Base-by-base conservation (phyloP, 140 eudicot genomes). In the Stevia rebaudiana region DNA sequence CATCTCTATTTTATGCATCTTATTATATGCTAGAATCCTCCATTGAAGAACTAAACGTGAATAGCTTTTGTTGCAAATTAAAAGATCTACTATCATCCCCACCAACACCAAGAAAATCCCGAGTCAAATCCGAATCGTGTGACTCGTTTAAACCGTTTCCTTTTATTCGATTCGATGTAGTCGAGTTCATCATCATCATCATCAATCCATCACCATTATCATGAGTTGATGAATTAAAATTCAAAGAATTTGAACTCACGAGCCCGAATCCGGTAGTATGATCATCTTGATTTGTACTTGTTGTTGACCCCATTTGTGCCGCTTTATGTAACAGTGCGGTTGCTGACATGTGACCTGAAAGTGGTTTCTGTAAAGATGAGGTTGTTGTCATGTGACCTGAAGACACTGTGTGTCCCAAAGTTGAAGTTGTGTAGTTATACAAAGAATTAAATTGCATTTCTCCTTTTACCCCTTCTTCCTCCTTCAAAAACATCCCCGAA, bases 31-130 rank as follows among this genome's bases (percentile, higher is more conserved):
- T 12, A 7, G 22, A 56, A 67, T 74, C 63, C 25, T 74, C 81
- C 83, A 76, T 76, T 59, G 81, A 56, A 8, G 76, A 15, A 9
- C 78, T 83, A 25, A 81, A 77, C 54, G 81, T 83, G 19, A 69
- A 79, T 8, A 81, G 16, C 54, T 77, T 81, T 52, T 87, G 82
- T 31, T 76, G 82, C 64, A 86, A 53, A 67, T 39, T 28, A 19
- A 75, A 75, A 1, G 69, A 23, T 67, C 87, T 73, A 6, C 69
- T 70, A 25, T 78, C 85, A 13, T 70, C 63, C 22, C 80, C 78
- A 65, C 90, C 91, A 3, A 89, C 94, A 0, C 97, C 97, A 35
- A 89, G 97, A 74, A 89, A 89, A 79, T 89, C 97, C 52, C 95
- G 66, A 3, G 97, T 89, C 37, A 80, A 49, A 11, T 81, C 61